Base-by-base conservation (phyloP, 768 basidiomycete species). In the Hemileccinum impolitum region DNA sequence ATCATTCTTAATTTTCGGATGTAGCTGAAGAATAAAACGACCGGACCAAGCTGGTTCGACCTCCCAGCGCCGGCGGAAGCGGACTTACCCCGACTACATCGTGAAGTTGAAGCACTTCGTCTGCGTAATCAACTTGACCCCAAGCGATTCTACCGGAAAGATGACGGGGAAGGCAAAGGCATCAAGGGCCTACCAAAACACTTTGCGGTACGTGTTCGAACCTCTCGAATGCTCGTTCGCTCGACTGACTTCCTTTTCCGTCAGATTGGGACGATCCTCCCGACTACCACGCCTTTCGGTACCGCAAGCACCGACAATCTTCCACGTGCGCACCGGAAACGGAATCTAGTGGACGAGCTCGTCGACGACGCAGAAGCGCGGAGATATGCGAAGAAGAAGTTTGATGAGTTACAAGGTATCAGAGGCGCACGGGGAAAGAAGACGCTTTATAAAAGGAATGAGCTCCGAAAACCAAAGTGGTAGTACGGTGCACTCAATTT, bases 311-410 rank as follows among this genome's bases (percentile, higher is more conserved):
- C 74, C 11, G 87, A 90, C 52, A 92, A 90, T 61, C 79, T 92
- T 47, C 74, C 82, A 25, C 75, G 80, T 28, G 75, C 82, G 6
- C 72, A 80, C 52, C 73, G 91, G 51, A 92, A 94, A 69, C 77
- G 90, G 52, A 90, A 86, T 5, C 69, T 94, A 39, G 87, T 96
- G 19, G 91, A 94, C 53, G 93, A 94, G 60, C 75, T 95, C 31
- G 81, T 94, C 43, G 89, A 89, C 58, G 92, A 94, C 70, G 84
- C 89, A 3, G 88, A 93, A 68, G 80, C 89, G 23, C 82, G 81
- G 64, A 77, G 84, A 52, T 94, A 94, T 63, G 87, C 93, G n/a
- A 94, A 94, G 72, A 83, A 80, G 72, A 94, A 94, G 72, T 94
- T 92, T 69, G 79, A 80, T 53, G 87, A 90, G 45, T 69, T 93